Conservation (phyloP, 495 filamentous ascomycete genomes). For the Platismatia glauca region DNA sequence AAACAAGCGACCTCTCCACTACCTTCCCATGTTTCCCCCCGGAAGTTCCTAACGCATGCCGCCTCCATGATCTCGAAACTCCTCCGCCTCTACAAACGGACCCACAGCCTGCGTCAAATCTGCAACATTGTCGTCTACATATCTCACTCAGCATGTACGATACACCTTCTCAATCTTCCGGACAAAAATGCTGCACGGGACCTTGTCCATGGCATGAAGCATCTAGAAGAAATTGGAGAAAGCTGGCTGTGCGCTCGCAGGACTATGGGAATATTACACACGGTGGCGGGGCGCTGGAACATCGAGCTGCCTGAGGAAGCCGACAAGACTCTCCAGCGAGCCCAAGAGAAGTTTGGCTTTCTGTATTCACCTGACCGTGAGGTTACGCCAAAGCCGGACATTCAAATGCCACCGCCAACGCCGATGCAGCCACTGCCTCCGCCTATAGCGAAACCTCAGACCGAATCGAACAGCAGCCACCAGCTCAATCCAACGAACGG, state of each 20-base stretch:
- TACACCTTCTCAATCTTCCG: slow-evolving; percentile 86
- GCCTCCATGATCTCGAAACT: slow-evolving; percentile 83
- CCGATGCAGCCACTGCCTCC: slow-evolving; percentile 1
- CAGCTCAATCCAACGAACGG: background rate
- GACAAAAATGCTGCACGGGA: slow-evolving; percentile 84
- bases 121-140: slow-evolving; percentile 96
- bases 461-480: slow-evolving; percentile 1
- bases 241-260: slow-evolving; percentile 85
- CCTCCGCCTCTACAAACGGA: slow-evolving; percentile 84
- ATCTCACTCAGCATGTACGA: slow-evolving; percentile 82
- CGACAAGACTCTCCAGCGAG: slow-evolving; percentile 56
- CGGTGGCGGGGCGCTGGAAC: slow-evolving; percentile 81
- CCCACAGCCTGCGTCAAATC: slow-evolving; percentile 83
- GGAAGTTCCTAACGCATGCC: slow-evolving; percentile 82
- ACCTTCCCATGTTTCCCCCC: slow-evolving; percentile 79
- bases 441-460: background rate
- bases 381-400: slow-evolving; percentile 6
- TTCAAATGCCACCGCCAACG: slow-evolving; percentile 2
- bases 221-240: slow-evolving; percentile 92
- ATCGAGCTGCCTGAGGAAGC: slow-evolving; percentile 83
- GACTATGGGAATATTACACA: slow-evolving; percentile 73
- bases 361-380: slow-evolving; percentile 30
- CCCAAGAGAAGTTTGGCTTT: slow-evolving; percentile 46
- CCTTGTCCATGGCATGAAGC: slow-evolving; percentile 80
- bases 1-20: slow-evolving; percentile 69